Evolutionary conservation across 768 basidiomycete genomes (phyloP), one percentile per base, ranked within the genome.

Genomic region (Collybia sp.): DNA sequence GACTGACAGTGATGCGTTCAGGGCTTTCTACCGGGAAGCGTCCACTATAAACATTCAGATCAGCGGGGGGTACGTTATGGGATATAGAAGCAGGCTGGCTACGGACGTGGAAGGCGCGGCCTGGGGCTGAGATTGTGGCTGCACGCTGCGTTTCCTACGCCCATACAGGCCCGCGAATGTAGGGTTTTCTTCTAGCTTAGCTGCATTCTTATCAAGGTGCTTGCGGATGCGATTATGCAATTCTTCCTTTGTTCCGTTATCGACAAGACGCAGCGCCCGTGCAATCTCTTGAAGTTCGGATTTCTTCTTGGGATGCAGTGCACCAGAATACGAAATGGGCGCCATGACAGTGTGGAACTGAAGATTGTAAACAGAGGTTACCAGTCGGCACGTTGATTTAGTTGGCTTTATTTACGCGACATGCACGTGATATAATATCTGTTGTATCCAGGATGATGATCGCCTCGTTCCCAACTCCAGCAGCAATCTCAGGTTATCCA

Each of bases 281-380:
- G 84, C 81, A 31, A 86, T 78, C 46, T 77, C 75, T 53, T 76
- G 82, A 3, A 87, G 73, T 16, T 86, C 84, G 2, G 69, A 68
- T 61, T 86, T 86, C 66, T 83, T 85, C 65, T 86, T 85, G n/a
- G 74, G 56, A 48, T 69, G 72, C 19, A 85, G 71, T 19, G 77
- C 61, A 39, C 83, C 83, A 34, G 75, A 56, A 57, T 66, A 83
- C 30, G 62, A 48, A 47, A 66, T 46, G 31, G 69, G 68, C 34
- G 73, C 61, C 76, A 77, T 79, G 61, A 25, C 25, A 25, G 25
- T 25, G 25, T 25, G 25, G 25, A 25, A 25, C 8, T 25, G 25
- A 8, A 25, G 25, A 25, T 25, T 3, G 25, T 25, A 25, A 25
- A 25, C 25, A 25, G 25, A 25, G 25, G 25, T 25, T 25, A 25